phyloP scores from a whole-genome alignment of 2,329 filamentous ascomycete species.

The Aspergillus arachidicola region DNA sequence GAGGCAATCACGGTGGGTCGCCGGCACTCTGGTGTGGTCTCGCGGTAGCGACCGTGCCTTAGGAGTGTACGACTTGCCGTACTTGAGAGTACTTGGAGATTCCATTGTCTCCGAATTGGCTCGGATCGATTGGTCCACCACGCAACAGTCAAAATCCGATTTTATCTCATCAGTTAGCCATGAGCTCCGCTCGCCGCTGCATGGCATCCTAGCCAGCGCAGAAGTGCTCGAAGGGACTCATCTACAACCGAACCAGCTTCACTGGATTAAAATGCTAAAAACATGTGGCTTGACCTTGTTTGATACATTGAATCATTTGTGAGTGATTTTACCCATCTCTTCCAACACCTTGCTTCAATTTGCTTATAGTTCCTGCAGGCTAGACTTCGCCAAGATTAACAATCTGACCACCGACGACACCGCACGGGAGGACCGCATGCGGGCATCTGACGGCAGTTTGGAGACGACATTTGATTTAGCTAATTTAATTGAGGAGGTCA shows the following conservation, averaged over 20 bases:
- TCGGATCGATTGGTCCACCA: conserved; percentile 33
- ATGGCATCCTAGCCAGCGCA: conserved; percentile 51
- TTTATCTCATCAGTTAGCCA: conserved; percentile 57
- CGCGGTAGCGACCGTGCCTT: conserved; percentile 23
- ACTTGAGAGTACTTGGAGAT: conserved; percentile 38
- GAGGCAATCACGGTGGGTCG: conserved; percentile 36
- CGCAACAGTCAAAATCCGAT: conserved; percentile 53
- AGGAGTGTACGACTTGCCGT: conserved; percentile 33
- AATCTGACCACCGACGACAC: conserved; percentile 24
- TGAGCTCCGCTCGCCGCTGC: conserved; percentile 53
- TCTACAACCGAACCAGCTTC: conserved; percentile 43
- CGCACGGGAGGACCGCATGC: conserved; percentile 9
- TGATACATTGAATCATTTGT: conserved; percentile 48
- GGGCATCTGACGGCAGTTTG: conserved; percentile 24
- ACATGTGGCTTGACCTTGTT: conserved; percentile 54
- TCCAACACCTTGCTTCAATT: not conserved
- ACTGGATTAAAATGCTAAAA: conserved; percentile 51
- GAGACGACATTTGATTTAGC: conserved; percentile 36
- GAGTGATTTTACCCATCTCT: not conserved
- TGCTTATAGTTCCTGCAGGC: conserved; percentile 12
- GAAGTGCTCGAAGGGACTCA: conserved; percentile 53
- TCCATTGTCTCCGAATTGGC: conserved; percentile 39
- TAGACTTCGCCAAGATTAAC: conserved; percentile 43
- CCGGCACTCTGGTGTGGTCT: conserved; percentile 34
- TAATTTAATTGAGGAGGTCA: conserved; percentile 33